Evolutionary conservation across 768 basidiomycete genomes (phyloP).

Genomic region (Pleurotus citrinopileatus): DNA sequence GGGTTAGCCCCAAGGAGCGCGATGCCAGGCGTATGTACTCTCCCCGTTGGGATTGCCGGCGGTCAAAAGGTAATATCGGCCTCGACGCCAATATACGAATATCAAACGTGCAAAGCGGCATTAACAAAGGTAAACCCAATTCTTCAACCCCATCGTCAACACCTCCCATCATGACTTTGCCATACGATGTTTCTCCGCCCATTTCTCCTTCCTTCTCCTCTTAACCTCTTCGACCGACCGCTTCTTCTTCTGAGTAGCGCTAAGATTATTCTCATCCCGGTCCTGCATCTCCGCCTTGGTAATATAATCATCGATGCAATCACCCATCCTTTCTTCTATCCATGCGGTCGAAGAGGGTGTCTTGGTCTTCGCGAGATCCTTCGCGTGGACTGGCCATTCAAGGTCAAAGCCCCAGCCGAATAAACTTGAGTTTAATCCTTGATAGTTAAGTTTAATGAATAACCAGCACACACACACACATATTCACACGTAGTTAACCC

Average conservation of each 20-base stretch:
- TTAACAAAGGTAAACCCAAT: too few species aligned
- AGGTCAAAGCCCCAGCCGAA: conserved; percentile 87
- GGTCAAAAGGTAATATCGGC: too few species aligned
- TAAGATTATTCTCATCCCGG: conserved; percentile 52
- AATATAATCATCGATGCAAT: conserved; percentile 58
- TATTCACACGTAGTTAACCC: too few species aligned
- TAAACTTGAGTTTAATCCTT: conserved; percentile 13
- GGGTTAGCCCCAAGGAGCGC: too few species aligned
- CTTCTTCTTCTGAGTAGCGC: conserved; percentile 73
- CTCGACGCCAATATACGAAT: too few species aligned
- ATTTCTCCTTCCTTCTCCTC: conserved; percentile 33
- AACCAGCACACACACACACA: too few species aligned
- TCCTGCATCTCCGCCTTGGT: conserved; percentile 44
- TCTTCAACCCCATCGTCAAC: too few species aligned
- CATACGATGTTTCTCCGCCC: conserved; percentile 17
- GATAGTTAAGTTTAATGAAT: too few species aligned
- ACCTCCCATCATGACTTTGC: neutral
- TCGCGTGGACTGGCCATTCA: conserved; percentile 53
- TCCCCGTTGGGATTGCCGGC: too few species aligned
- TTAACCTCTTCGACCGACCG: conserved; percentile 37
- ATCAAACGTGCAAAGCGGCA: too few species aligned
- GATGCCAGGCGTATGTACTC: too few species aligned
- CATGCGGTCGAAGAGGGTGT: conserved; percentile 18
- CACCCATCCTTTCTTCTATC: conserved; percentile 69
- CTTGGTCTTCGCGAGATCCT: conserved; percentile 23